Evolutionary conservation across 148 eudicot species (phyloP).

Genomic region (Rhododendron ovatum): DNA sequence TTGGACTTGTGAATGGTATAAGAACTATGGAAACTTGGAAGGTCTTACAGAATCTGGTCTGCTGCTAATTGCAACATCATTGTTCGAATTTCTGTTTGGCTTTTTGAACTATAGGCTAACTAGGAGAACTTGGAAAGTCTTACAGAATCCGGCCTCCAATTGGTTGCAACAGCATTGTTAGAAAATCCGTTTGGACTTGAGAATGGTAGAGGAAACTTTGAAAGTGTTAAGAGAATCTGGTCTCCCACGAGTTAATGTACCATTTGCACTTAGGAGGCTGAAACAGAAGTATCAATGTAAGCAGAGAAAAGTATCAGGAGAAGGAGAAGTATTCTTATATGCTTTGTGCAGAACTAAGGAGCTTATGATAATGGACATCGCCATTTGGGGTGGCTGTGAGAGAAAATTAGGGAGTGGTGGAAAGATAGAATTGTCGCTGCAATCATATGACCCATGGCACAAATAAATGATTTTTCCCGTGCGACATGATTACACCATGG

Average conservation of each 20-base stretch:
- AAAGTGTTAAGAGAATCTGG: neutral
- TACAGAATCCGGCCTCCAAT: neutral
- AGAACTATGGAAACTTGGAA: neutral
- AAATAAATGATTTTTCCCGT: neutral
- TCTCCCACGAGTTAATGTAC: neutral
- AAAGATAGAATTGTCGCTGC: neutral
- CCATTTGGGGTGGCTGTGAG: neutral
- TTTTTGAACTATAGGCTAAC: neutral
- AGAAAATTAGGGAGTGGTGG: neutral
- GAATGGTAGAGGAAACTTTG: neutral
- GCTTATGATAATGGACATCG: neutral
- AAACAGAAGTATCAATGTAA: no score
- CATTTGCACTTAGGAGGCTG: neutral
- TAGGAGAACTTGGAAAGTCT: neutral
- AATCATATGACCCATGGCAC: neutral
- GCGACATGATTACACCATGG: neutral
- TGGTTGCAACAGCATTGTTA: neutral
- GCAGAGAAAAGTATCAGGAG: no score
- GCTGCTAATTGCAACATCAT: neutral
- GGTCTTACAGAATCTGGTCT: neutral
- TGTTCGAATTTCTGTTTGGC: neutral
- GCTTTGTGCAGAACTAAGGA: no score
- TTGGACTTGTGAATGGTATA: neutral
- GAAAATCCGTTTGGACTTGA: neutral
- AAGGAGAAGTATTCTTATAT: no score